Conservation (phyloP, 208 protist genomes). For the Novymonas esmeraldas region DNA sequence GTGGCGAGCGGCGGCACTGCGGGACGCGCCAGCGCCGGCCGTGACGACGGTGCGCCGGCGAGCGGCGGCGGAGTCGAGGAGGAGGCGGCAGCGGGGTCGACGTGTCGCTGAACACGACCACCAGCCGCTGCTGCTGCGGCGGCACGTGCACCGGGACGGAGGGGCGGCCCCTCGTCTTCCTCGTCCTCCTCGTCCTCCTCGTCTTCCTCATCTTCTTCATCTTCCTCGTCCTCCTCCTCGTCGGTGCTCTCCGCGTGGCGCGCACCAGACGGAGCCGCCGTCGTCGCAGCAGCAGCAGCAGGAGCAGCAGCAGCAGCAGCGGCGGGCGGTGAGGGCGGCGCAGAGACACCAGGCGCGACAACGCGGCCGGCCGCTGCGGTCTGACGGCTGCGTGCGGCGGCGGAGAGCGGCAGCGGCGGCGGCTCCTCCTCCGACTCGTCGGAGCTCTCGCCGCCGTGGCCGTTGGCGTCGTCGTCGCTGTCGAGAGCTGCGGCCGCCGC, state of each 20-base stretch:
- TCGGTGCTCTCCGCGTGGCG: neutral
- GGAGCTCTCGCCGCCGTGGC: neutral
- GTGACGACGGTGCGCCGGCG: neutral
- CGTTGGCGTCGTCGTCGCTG: constrained; percentile 1
- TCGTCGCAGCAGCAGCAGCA: neutral
- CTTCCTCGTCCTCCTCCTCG: constrained; percentile 42
- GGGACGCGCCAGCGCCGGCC: neutral
- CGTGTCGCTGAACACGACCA: neutral
- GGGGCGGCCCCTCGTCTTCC: constrained; percentile 35
- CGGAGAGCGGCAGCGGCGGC: constrained; percentile 19
- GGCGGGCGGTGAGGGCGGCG: neutral
- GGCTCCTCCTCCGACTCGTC: neutral
- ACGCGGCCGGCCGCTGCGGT: neutral
- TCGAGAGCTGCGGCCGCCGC: constrained; percentile 30
- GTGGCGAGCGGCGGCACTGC: neutral
- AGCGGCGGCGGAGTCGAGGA: neutral
- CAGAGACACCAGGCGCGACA: neutral
- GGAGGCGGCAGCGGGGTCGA: neutral
- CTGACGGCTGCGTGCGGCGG: constrained; percentile 15
- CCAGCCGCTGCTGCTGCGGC: neutral
- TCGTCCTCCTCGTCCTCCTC: constrained; percentile 41
- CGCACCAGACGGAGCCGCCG: neutral
- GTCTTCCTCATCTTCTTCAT: constrained; percentile 33
- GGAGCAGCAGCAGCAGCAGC: neutral
- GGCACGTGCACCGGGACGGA: neutral